Evolutionary conservation across 352 stramenopile genomes (phyloP), one percentile per base, ranked within the genome.

Genomic region (Thraustotheca clavata): DNA sequence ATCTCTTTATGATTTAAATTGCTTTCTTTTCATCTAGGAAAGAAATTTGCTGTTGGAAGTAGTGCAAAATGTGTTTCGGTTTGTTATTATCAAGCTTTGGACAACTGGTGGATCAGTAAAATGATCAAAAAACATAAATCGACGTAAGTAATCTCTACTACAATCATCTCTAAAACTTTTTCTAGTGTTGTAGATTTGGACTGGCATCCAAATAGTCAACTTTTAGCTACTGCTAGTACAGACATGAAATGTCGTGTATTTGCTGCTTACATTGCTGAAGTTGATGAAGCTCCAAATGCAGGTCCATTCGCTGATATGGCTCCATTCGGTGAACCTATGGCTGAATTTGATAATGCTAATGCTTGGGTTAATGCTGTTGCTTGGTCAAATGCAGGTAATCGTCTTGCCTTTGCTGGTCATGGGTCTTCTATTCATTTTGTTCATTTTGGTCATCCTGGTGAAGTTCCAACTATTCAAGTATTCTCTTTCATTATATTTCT

Each of bases 81-180:
- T 43, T 97, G 91, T 69, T 92, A 88, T 67, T 97, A 97, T 68
- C 87, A 98, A 71, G 76, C 76, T 33, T 69, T 76, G 6, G 89
- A 96, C 68, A 94, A 98, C 73, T 98, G 92, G 92, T 98, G 94
- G 90, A 83, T 98, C 57, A 91, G 79, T 67, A 97, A 98, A 78
- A 95, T 97, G 71, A 96, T 98, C 75, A 98, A 98, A 74, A 96
- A 96, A 69, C 89, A 97, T 80, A 98, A 98, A 78, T 96, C 86
- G 35, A 97, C 92, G 84, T 94, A 91, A 60, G 74, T 52, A 5
- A 22, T 12, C 11, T 33, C 29, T 4, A 2, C 22, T 9, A 49
- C 34, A 24, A 41, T 61, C 4, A n/a, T 26, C 49, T 5, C 20
- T 60, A 24, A 49, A 47, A 31, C 35, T 3, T 60, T 11, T 16